Percentiles rank a stretch among this genome's conserved stretches.
These are phyloP conservation scores for Cladosporium sp. DNA, from an alignment of 2,329 filamentous ascomycete species.

Conservation along the genomic window DNA sequence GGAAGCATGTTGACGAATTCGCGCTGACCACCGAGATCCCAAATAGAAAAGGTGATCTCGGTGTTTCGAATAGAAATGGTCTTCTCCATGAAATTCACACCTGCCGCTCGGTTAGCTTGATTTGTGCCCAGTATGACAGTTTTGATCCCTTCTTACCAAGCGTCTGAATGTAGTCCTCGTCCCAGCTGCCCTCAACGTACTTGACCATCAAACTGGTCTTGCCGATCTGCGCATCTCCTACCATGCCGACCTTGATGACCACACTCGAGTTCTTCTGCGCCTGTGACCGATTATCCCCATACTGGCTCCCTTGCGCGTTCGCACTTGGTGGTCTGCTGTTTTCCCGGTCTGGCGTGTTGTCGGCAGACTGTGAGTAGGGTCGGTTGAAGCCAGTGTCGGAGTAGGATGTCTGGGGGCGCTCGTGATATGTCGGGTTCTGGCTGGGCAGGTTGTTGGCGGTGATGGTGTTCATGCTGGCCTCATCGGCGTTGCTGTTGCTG, in stretches of 20 bases:
- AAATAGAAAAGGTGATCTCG: constrained; percentile 99
- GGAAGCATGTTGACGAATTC: constrained; percentile 99
- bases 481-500: constrained; percentile 36
- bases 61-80: constrained; percentile 99
- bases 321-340: constrained; percentile 31
- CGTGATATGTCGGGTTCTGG: constrained; percentile 35
- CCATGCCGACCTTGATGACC: constrained; percentile 99
- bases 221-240: constrained; percentile 96
- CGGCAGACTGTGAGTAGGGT: constrained; percentile 41
- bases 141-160: constrained; percentile 58
- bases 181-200: constrained; percentile 98
- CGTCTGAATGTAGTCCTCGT: constrained; percentile 99
- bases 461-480: constrained; percentile 47
- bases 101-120: constrained; percentile 37
- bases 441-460: constrained; percentile 37
- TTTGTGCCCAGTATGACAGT: too few relatives aligned
- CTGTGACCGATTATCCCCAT: constrained; percentile 31
- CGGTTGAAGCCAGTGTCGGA: constrained; percentile 47
- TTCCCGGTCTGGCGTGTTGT: constrained; percentile 38
- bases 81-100: constrained; percentile 99
- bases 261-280: constrained; percentile 59
- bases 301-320: constrained; percentile 24
- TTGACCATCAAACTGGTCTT: constrained; percentile 99
- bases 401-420: constrained; percentile 51
- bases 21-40: constrained; percentile 95